Evolutionary conservation across 371 early-diverging fungal genomes (phyloP).

Genomic region (Haplosporangium sp.): DNA sequence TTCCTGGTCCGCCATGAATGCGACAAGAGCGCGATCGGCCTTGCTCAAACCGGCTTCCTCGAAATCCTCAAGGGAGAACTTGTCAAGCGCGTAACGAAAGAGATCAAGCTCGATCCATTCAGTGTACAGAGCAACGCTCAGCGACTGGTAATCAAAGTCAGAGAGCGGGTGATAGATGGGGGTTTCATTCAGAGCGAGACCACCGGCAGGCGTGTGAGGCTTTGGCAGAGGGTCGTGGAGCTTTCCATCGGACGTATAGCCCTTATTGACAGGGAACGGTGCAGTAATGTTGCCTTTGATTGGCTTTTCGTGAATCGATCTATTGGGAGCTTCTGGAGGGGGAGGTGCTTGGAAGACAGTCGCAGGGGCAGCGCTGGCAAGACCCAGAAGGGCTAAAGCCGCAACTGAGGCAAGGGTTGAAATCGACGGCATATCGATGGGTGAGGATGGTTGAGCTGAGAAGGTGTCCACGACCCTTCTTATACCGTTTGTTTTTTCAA

Average conservation of each 20-base stretch:
- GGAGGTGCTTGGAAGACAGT: not conserved
- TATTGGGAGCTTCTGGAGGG: slow-evolving; percentile 20
- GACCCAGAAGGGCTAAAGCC: not conserved
- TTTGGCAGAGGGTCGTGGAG: slow-evolving; percentile 5
- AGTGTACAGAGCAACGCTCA: slow-evolving; percentile 4
- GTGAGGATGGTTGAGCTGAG: not conserved
- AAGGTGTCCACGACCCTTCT: not conserved
- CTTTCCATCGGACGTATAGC: slow-evolving; percentile 7
- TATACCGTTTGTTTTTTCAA: not conserved
- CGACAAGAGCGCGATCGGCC: slow-evolving; percentile 16
- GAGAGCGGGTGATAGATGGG: slow-evolving; percentile 16
- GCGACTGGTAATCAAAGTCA: slow-evolving; percentile 19
- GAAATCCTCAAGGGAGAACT: slow-evolving; percentile 15
- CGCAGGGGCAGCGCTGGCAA: slow-evolving; percentile 7
- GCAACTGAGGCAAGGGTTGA: slow-evolving; percentile 3
- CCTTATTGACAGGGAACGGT: slow-evolving; percentile 15
- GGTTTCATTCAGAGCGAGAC: slow-evolving; percentile 13
- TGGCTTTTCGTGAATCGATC: slow-evolving; percentile 13
- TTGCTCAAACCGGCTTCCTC: slow-evolving; percentile 10
- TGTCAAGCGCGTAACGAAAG: slow-evolving; percentile 18
- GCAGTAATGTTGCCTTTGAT: slow-evolving; percentile 9
- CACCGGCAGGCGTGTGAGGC: slow-evolving; percentile 17
- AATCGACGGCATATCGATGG: slow-evolving; percentile 3
- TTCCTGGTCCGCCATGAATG: slow-evolving; percentile 15
- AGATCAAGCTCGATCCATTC: slow-evolving; percentile 24